phyloP scores from a whole-genome alignment of 2,329 filamentous ascomycete genomes.

The Ophiostoma piceae region DNA sequence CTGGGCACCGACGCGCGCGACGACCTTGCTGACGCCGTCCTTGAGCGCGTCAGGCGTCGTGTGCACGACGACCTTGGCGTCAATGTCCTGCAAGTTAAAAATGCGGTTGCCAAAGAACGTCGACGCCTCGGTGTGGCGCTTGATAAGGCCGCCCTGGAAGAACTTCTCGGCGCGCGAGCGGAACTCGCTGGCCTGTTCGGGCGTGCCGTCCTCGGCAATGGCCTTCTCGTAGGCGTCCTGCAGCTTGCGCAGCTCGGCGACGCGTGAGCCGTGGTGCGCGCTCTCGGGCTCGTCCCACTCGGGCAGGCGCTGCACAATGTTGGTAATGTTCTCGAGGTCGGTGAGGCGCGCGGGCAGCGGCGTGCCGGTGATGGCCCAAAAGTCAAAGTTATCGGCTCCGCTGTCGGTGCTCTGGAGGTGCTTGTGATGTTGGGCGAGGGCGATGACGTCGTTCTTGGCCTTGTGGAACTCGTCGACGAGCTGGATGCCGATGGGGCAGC shows the following conservation, averaged over 20 bases:
- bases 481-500: constrained; percentile 29
- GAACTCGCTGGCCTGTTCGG: constrained; percentile 24
- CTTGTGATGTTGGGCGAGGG: constrained; percentile 26
- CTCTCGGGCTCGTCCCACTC: constrained; percentile 24
- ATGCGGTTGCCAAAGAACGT: constrained; percentile 27
- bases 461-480: constrained; percentile 31
- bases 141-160: constrained; percentile 27
- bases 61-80: constrained; percentile 25
- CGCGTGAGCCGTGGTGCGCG: constrained; percentile 24
- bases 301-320: constrained; percentile 26
- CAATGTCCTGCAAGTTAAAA: constrained; percentile 27
- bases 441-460: constrained; percentile 21
- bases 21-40: constrained; percentile 33
- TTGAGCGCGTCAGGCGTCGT: constrained; percentile 33
- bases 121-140: constrained; percentile 28
- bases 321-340: constrained; percentile 25
- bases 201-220: constrained; percentile 25
- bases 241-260: constrained; percentile 23
- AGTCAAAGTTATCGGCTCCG: constrained; percentile 25
- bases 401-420: constrained; percentile 19
- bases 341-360: constrained; percentile 27
- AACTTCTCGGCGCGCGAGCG: constrained; percentile 22
- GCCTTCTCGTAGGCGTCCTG: constrained; percentile 27
- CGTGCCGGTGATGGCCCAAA: constrained; percentile 30
- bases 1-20: constrained; percentile 30